Evolutionary conservation across 345 rosid genomes (phyloP).

Genomic region (Murraya koenigii): DNA sequence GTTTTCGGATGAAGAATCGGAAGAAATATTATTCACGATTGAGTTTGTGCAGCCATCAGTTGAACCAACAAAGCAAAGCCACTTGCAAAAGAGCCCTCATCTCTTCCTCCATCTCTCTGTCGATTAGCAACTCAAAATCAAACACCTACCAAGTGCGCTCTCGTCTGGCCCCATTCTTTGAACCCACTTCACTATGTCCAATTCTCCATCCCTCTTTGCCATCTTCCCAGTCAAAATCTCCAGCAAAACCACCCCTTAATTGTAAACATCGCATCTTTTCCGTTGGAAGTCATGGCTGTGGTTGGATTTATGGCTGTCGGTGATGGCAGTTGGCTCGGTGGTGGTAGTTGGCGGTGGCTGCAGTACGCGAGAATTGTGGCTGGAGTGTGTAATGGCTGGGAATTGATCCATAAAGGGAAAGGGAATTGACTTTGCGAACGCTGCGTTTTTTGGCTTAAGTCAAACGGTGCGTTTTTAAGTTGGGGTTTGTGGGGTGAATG

Average conservation of each 20-base stretch:
- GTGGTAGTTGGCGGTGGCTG: too few species aligned
- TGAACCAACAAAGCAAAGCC: slow-evolving; percentile 29
- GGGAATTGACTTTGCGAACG: too few species aligned
- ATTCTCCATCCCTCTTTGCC: slow-evolving; percentile 35
- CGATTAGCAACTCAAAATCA: slow-evolving; percentile 34
- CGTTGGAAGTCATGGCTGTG: too few species aligned
- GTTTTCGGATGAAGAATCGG: slow-evolving; percentile 33
- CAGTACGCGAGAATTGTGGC: too few species aligned
- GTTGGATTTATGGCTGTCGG: too few species aligned
- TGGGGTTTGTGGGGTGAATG: too few species aligned
- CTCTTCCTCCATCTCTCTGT: slow-evolving; percentile 41
- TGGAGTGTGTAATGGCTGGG: too few species aligned
- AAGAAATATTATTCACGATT: slow-evolving; percentile 28
- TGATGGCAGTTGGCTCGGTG: too few species aligned
- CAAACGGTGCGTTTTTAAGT: too few species aligned
- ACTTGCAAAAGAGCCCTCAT: slow-evolving; percentile 36
- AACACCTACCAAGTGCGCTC: slow-evolving; percentile 38
- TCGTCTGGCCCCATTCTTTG: slow-evolving; percentile 25
- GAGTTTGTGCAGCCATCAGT: slow-evolving; percentile 13
- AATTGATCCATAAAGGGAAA: too few species aligned
- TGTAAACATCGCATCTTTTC: slow-evolving; percentile 39
- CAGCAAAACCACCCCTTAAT: slow-evolving; percentile 38
- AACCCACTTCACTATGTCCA: slow-evolving; percentile 33
- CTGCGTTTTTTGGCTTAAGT: too few species aligned
- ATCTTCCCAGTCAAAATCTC: slow-evolving; percentile 42